Base-by-base conservation (phyloP, 139 green algal species). In the Spirogloea muscicola region DNA sequence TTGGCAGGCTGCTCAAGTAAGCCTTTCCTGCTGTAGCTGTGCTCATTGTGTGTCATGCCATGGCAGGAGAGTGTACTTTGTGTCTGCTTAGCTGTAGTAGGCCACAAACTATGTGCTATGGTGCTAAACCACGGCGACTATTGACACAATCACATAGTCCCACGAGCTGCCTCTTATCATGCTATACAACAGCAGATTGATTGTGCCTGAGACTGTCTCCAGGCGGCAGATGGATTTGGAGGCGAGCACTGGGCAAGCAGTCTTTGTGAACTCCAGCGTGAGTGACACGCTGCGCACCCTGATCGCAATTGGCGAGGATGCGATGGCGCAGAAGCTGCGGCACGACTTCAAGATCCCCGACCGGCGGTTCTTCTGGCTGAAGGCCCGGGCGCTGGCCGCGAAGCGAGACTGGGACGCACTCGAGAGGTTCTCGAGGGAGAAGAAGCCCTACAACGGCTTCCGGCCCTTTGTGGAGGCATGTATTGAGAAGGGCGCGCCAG, bases 391-490 rank as follows among this genome's bases (percentile, higher is more conserved):
- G 0, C 48, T 82, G 1, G 75, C 69, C 1, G 21, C 29, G 10
- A 9, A 37, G 16, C 72, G 46, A 31, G 75, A 80, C 60, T 82
- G 75, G 75, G 68, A 80, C 10, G 67, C 33, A 10, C 69, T 82
- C 37, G 68, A 79, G 0, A 75, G 49, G 68, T 74, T 82, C n/a
- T 72, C 69, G 10, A 59, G 48, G 51, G 75, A 82, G 38, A 44
- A 39, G 10, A 80, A 80, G 27, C 66, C 74, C 25, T 5, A 44
- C 72, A 40, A 40, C 38, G 68, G 72, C 0, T 68, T 60, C 34
- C 0, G 34, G 72, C 39, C 76, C 0, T 84, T 83, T 76, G 76
- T 79, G 10, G 57, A 83, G 34, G 74, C 57, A 37, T 83, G 76
- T 51, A 37, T 82, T 33, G 65, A 79, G 25, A n/a, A 82, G 46